Base-by-base conservation (phyloP, 2,329 filamentous ascomycete genomes). In the Colletotrichum kahawae region DNA sequence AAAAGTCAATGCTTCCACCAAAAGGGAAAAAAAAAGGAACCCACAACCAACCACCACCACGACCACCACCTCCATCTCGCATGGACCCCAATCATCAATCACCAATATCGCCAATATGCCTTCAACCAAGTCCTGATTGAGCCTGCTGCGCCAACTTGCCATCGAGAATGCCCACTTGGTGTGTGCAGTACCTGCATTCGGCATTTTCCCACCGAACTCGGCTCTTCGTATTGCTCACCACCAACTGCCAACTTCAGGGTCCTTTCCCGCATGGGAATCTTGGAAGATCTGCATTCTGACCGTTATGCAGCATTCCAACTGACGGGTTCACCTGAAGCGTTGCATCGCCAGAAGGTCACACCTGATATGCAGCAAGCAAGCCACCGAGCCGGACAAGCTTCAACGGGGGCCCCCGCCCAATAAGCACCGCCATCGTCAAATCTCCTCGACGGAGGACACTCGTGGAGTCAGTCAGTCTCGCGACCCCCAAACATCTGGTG, bases 241-340 rank as follows among this genome's bases (percentile, higher is more conserved):
- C 33, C 66, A 71, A 54, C 38, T 74, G 72, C 72, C 68, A 74
- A 71, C 72, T 67, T 71, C n/a, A 43, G 68, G 72, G 68, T 74
- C 68, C 59, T 38, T 27, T 29, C 13, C 38, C 36, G 38, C 21
- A 74, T 65, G 73, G 43, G 73, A 75, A 74, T 69, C 64, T 75
- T 75, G 73, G 70, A 75, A 75, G 73, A 75, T 75, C 73, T 74
- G 70, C 73, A 43, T 38, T 56, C 68, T 67, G 51, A 67, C 68
- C 62, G 54, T 67, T 63, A 36, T 56, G 24, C 51, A 66, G 64
- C 68, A 56, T 74, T 38, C 74, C 74, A 70, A 63, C 54, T 34
- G 62, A 43, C 68, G 62, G 72, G 68, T 71, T 74, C 72, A 71
- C 72, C 72, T 74, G 72, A 71, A 74, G 72, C 54, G 72, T 74